Base-by-base conservation (phyloP, 768 basidiomycete species). In the Coprinopsis marcescibilis region DNA sequence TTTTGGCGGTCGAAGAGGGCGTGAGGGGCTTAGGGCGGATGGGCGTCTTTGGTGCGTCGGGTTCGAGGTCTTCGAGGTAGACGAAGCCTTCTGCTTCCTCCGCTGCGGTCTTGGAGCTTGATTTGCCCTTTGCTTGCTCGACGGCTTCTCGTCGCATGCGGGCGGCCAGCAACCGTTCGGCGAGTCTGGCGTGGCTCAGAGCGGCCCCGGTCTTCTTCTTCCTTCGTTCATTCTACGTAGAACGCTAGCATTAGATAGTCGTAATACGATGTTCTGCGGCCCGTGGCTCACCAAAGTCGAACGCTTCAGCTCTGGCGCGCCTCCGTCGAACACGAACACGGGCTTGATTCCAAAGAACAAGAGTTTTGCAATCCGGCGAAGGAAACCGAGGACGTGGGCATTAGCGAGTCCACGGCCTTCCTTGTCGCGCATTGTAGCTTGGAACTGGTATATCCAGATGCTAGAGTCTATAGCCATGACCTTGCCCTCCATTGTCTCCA, bases 401-500 rank as follows among this genome's bases (percentile, higher is more conserved):
- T 97, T 97, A 43, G 86, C 79, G 35, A 99, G 68, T 11, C 78
- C 89, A 19, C 83, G 81, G 21, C 96, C 96, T 49, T 97, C 92
- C 59, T 92, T 97, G 65, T 95, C 94, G 19, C 96, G 81, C 94
- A 98, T 97, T 7, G 96, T 97, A 17, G 95, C 94, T 68, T 98
- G 95, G 59, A 99, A 99, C 64, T 99, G 96, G 65, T 99, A 99
- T 45, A 99, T 83, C 96, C 96, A 99, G 53, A 99, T 98, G 55
- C 92, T 96, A 3, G 94, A 97, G 66, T 99, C 96, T 46, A 99
- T 98, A 2, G 96, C 96, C 69, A 99, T 80, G 8, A 81, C 71
- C 62, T 93, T 95, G n/a, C 92, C 93, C 58, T 94, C 93, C 60
- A 94, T 78, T 0, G 87, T 93, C 66, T 99, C 95, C 45, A 98